These are phyloP conservation scores for Calendula officinalis DNA, from an alignment of 129 eudicot genomes.

Conservation along the genomic window DNA sequence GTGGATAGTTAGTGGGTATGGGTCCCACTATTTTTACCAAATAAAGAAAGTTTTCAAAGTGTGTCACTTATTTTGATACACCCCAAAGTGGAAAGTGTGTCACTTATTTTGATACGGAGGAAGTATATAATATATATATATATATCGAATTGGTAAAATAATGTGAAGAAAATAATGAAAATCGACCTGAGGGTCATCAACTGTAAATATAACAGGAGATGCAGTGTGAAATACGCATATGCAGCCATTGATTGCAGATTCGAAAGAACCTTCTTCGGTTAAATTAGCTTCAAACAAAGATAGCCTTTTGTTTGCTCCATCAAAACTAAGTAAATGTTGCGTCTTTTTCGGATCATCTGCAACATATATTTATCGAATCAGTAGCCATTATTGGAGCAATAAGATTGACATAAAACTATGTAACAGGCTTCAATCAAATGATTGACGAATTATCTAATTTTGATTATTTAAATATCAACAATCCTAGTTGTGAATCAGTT, in stretches of 20 bases:
- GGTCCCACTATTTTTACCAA: too few relatives aligned
- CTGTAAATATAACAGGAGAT: conserved; percentile 4
- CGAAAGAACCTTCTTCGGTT: neutral
- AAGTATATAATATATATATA: neutral
- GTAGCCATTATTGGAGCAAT: too few relatives aligned
- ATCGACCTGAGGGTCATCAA: conserved; percentile 3
- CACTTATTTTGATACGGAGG: too few relatives aligned
- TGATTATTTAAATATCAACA: neutral
- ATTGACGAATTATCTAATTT: too few relatives aligned
- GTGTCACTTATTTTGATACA: too few relatives aligned
- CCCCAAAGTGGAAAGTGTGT: too few relatives aligned
- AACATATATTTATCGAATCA: neutral
- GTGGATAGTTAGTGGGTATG: too few relatives aligned
- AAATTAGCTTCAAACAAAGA: conserved; percentile 12
- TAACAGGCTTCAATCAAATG: neutral
- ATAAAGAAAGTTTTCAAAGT: too few relatives aligned
- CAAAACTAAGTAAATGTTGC: conserved; percentile 7
- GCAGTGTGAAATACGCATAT: conserved; percentile 11
- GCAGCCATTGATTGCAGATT: conserved; percentile 10
- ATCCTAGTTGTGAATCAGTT: neutral
- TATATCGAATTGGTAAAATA: neutral
- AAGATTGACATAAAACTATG: too few relatives aligned
- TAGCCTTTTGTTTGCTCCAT: conserved; percentile 12
- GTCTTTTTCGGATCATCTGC: conserved; percentile 4
- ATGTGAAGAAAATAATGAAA: neutral